Evolutionary conservation across 75 land plant genomes (phyloP).

Genomic region (Chamaecyparis obtusa): DNA sequence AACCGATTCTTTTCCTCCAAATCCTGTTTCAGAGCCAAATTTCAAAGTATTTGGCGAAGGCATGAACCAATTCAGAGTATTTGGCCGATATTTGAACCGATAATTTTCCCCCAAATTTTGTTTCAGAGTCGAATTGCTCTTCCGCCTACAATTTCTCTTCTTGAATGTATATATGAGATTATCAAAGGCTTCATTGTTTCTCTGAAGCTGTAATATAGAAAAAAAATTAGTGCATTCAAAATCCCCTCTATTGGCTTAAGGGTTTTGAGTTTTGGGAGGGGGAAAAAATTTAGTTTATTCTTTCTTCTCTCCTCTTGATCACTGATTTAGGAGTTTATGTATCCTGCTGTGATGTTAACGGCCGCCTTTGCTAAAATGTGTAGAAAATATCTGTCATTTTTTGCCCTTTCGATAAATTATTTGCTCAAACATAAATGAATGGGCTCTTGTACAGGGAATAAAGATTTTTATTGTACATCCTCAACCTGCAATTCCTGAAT

Average conservation of each 20-base stretch:
- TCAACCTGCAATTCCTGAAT: neutral
- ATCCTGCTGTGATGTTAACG: neutral
- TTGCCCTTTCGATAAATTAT: no score
- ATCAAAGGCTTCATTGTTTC: neutral
- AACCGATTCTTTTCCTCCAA: neutral
- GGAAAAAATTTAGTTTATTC: no score
- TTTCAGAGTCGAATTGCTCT: neutral
- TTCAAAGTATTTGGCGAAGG: neutral
- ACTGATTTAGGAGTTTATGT: neutral
- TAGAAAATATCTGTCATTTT: neutral
- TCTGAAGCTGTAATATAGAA: neutral
- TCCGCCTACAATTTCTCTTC: neutral
- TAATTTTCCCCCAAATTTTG: neutral
- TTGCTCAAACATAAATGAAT: neutral
- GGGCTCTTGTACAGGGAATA: no score
- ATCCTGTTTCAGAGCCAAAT: neutral
- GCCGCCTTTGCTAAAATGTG: neutral
- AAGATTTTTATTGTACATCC: neutral
- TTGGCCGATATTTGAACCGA: constrained; percentile 6
- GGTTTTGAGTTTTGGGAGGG: constrained; percentile 1
- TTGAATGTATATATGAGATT: constrained; percentile 4
- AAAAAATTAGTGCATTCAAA: neutral
- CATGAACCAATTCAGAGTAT: neutral
- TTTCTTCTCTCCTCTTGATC: neutral
- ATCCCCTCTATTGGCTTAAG: neutral